Evolutionary conservation across 371 early-diverging fungal species (phyloP).

Genomic region (Choanephora cucurbitarum): DNA sequence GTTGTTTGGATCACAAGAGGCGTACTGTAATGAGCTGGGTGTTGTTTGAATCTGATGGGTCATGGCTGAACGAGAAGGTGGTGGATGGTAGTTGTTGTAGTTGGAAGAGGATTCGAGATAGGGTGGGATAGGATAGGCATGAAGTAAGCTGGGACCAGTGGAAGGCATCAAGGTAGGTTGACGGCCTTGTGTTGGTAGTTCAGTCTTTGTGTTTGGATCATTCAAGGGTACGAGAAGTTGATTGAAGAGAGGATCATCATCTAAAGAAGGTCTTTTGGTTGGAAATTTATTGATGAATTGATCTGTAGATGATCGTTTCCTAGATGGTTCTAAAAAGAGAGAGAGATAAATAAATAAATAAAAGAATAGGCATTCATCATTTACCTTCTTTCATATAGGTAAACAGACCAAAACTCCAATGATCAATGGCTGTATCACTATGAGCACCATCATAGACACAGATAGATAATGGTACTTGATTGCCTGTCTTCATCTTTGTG

Average conservation of each 20-base stretch:
- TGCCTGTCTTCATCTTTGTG: constrained; percentile 5
- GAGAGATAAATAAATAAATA: too few relatives aligned
- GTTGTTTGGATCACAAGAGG: not conserved
- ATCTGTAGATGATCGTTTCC: constrained; percentile 9
- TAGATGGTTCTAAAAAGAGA: too few relatives aligned
- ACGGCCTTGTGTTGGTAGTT: not conserved
- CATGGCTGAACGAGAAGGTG: too few relatives aligned
- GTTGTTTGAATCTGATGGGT: not conserved
- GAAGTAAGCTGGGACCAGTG: too few relatives aligned
- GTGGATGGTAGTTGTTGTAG: too few relatives aligned
- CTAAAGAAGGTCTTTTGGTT: constrained; percentile 1
- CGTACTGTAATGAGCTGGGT: not conserved
- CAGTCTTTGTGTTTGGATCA: constrained; percentile 4
- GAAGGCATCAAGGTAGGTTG: constrained; percentile 2
- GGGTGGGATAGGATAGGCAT: not conserved
- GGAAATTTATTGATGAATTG: not conserved
- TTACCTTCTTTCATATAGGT: constrained; percentile 11
- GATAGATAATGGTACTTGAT: constrained; percentile 21
- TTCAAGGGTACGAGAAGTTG: constrained; percentile 19
- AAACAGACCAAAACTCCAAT: constrained; percentile 23
- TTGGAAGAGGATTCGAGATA: too few relatives aligned
- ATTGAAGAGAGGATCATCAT: constrained; percentile 19
- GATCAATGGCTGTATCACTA: constrained; percentile 17
- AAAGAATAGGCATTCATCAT: not conserved
- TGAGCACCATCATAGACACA: constrained; percentile 15